Evolutionary conservation across 2,329 filamentous ascomycete species (phyloP), one percentile per base, ranked within the genome.

Genomic region (Pseudocercospora vitis): DNA sequence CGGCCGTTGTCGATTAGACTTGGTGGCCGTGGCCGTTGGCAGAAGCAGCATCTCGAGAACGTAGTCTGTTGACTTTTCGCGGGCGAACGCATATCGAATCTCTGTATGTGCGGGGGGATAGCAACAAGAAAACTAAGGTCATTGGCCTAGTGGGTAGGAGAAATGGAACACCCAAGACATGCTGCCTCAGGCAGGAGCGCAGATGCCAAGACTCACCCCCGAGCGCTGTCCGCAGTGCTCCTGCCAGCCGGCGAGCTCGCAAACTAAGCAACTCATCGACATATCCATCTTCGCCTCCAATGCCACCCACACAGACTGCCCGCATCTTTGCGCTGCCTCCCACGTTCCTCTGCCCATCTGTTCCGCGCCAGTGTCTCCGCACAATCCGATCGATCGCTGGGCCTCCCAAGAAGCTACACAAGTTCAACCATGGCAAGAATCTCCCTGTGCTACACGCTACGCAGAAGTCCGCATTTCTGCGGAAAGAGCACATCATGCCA

Each of bases 361-460:
- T 70, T 14, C 60, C 67, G 2, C 62, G 62, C 56, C 66, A 62
- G 19, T 62, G 62, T 52, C 60, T 65, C 45, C 66, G 71, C 59
- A 75, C 77, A 57, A 84, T 85, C 67, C 78, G 78, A 68, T 82
- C 82, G n/a, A 77, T 83, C 62, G 76, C 82, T n/a, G n/a, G n/a
- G 61, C 78, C 78, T 18, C 65, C 73, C 11, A 55, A 56, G 46
- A 74, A 73, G 62, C 66, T 71, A 31, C 76, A 73, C 61, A 79
- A 78, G 56, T 84, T 80, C 73, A 80, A 82, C 65, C 70, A 77
- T 66, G 70, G 74, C 57, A 73, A 75, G 53, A 70, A 72, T 39
- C 74, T 81, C 12, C 69, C 75, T 5, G 69, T 79, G n/a, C 76
- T 86, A 29, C 73, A 77, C 52, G 76, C 80, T 53, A 81, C 79